Evolutionary conservation across 495 filamentous ascomycete genomes (phyloP).

Genomic region (Xylaria bambusicola): DNA sequence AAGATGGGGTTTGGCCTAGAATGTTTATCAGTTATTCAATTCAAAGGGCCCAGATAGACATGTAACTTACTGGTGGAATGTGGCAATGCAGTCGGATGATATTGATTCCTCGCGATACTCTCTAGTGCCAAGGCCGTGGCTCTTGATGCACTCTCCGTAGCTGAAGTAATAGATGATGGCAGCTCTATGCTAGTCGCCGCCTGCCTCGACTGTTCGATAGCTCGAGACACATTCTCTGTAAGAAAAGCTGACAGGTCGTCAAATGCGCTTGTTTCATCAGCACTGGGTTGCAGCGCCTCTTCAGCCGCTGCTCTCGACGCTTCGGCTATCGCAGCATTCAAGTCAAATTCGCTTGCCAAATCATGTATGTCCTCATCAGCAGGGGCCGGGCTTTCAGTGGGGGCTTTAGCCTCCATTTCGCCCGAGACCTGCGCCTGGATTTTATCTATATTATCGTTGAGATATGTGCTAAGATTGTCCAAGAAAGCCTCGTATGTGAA

Average conservation of each 20-base stretch:
- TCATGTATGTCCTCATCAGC: constrained; percentile 17
- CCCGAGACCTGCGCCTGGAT: constrained; percentile 56
- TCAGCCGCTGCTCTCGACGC: constrained; percentile 35
- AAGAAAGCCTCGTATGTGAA: constrained; percentile 83
- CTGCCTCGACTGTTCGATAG: constrained; percentile 34
- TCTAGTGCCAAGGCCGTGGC: constrained; percentile 35
- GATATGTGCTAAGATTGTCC: constrained; percentile 68
- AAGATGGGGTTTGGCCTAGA: constrained; percentile 19
- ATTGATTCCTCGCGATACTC: constrained; percentile 36
- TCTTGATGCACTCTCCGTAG: constrained; percentile 34
- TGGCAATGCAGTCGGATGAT: constrained; percentile 36
- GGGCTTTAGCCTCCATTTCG: constrained; percentile 42
- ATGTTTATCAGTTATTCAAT: not conserved
- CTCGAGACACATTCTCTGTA: constrained; percentile 35
- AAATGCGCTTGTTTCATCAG: constrained; percentile 21
- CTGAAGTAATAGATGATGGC: constrained; percentile 35
- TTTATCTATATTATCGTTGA: constrained; percentile 71
- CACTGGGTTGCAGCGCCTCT: constrained; percentile 19
- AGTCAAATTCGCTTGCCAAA: constrained; percentile 26
- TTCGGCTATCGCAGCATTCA: constrained; percentile 36
- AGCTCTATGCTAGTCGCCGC: constrained; percentile 25
- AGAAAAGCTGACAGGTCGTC: constrained; percentile 36
- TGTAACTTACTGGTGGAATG: constrained; percentile 32
- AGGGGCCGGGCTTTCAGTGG: constrained; percentile 33
- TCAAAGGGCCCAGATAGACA: not conserved